Evolutionary conservation across 768 basidiomycete genomes (phyloP), one percentile per base, ranked within the genome.

Genomic region (Multifurca ochricompacta): DNA sequence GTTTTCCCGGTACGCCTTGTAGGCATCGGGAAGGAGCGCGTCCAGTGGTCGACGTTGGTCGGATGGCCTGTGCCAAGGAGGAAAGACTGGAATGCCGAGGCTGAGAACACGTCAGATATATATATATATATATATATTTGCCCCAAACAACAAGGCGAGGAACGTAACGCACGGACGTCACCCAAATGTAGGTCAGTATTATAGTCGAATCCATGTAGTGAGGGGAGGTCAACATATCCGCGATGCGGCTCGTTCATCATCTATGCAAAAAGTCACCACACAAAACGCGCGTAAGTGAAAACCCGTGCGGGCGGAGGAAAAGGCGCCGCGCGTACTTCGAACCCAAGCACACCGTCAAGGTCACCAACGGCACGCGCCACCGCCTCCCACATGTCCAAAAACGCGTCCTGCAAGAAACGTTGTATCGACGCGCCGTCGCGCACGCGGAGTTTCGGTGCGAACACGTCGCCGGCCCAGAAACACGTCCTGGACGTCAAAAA

Each of bases 241-340:
- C 85, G 76, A 70, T 99, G 93, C 0, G 93, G 93, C 69, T 96
- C 93, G 61, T 97, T 96, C 77, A 95, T 83, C 67, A 92, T 79
- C 91, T 94, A 59, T 10, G 19, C 30, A 19, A 5, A 27, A 25
- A 14, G n/a, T 25, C 10, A 35, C 54, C 35, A 51, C 25, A 5
- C 25, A 19, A 3, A 19, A 37, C 4, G 52, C 7, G 13, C 30
- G 39, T 23, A 31, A 25, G n/a, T 21, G 19, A 30, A 50, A 35
- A 16, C 34, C 48, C 3, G 19, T 35, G 23, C 14, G 31, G 18
- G 9, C 14, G 19, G 4, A 21, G 18, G n/a, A 57, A 70, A 32
- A 31, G 43, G 60, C n/a, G n/a, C n/a, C n/a, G n/a, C n/a, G 27
- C 60, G 36, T 36, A 92, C 93, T 79, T 97, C 88, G 53, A 95